Base-by-base conservation (phyloP, 305 asterid genomes). In the Fraxinus floribunda region DNA sequence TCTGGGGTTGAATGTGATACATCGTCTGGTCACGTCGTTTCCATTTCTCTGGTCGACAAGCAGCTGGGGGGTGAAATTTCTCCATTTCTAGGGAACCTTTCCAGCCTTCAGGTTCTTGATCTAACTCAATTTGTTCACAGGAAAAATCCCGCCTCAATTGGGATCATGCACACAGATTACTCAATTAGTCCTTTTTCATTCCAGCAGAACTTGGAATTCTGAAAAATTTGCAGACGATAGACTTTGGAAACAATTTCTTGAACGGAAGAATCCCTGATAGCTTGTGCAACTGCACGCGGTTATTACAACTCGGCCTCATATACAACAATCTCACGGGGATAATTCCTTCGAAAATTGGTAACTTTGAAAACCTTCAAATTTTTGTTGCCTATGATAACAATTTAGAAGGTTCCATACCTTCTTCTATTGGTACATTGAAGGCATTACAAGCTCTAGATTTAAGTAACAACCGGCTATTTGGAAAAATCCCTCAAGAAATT, bases 81-180 rank as follows among this genome's bases (percentile, higher is more conserved):
- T 22, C 94, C 95, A 0, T 89, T 81, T 77, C 75, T 95, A 1
- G 97, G 92, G 44, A 92, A 92, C 86, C 94, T 93, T 79, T 88
- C 98, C 36, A 26, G 70, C 16, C 94, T 93, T 89, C 94, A 91
- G 91, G 89, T 92, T 86, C 93, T 95, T 81, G 98, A 95, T 82
- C 88, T 95, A 30, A 75, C 97, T 22, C 24, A 95, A 95, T 91
- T 90, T 91, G 4, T 90, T 95, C 89, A 74, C 91, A 9, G 96
- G 94, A 34, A 79, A 71, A 3, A 90, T 93, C 11, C 97, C 98
- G 29, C 84, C 87, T 32, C 93, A 92, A 85, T 83, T 95, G 71
- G 93, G 91, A 0, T 78, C 80, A 15, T 91, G 94, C 84, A 79
- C 92, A 0, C 78, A 84, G 36, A 94, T 95, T 60, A 72, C 84